phyloP scores from a whole-genome alignment of 2,329 filamentous ascomycete genomes.

The Trichoderma gracile region DNA sequence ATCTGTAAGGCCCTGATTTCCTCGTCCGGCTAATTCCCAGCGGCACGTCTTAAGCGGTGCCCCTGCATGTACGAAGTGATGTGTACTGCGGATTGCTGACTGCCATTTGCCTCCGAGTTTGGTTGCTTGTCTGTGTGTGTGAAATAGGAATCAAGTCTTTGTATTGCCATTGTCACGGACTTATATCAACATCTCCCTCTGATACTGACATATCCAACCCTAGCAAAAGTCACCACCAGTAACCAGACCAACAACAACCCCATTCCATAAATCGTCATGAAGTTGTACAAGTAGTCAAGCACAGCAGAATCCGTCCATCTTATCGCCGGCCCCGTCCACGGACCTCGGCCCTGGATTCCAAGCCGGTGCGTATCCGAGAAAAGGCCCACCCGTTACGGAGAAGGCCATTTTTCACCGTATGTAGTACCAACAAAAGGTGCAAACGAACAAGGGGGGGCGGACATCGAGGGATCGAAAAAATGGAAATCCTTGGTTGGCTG shows the following conservation, averaged over 20 bases:
- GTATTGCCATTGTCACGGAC: too few relatives aligned
- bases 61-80: neutral
- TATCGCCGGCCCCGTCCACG: conserved; percentile 5
- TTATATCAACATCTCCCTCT: too few relatives aligned
- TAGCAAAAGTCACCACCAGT: too few relatives aligned
- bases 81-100: too few relatives aligned
- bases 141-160: too few relatives aligned
- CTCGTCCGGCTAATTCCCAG: conserved; percentile 15
- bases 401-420: conserved; percentile 10
- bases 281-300: too few relatives aligned
- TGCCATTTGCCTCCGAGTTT: too few relatives aligned
- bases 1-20: neutral
- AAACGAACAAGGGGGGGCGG: neutral
- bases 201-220: too few relatives aligned
- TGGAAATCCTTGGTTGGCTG: neutral
- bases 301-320: too few relatives aligned
- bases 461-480: neutral
- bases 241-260: too few relatives aligned
- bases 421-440: neutral
- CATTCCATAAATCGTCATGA: neutral
- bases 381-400: conserved; percentile 14
- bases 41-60: neutral
- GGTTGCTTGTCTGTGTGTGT: too few relatives aligned
- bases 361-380: conserved; percentile 6
- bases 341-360: conserved; percentile 13